phyloP scores from a whole-genome alignment of 768 basidiomycete genomes.

The Strobilomyces echinocephalus region DNA sequence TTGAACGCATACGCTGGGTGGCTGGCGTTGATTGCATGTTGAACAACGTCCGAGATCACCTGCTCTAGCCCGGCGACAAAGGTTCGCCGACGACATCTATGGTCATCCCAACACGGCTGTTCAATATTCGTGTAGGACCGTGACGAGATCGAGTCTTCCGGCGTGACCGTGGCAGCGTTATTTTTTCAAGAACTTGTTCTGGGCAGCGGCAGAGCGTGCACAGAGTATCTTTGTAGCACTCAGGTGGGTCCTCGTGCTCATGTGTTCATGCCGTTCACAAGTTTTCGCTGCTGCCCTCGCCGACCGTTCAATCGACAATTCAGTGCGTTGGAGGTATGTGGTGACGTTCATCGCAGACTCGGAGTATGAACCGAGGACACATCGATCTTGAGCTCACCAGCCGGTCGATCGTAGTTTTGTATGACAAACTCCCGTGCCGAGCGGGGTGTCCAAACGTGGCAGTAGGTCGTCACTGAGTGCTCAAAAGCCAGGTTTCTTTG shows the following conservation, averaged over 20 bases:
- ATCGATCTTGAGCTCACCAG: too few species aligned
- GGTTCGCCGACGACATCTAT: too few species aligned
- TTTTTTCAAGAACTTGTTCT: constrained; percentile 61
- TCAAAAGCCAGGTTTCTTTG: too few species aligned
- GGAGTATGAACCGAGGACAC: too few species aligned
- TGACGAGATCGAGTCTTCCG: constrained; percentile 45
- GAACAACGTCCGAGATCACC: constrained; percentile 54
- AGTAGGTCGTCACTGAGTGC: too few species aligned
- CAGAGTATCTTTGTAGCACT: constrained; percentile 53
- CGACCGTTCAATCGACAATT: neutral
- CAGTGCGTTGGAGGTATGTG: constrained; percentile 35
- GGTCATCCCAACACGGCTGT: too few species aligned
- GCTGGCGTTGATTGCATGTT: constrained; percentile 54
- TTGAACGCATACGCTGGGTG: constrained; percentile 48
- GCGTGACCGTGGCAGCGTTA: constrained; percentile 54
- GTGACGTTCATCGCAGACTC: too few species aligned
- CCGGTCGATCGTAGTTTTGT: too few species aligned
- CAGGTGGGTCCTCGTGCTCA: too few species aligned
- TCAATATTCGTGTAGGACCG: constrained; percentile 23
- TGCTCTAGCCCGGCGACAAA: constrained; percentile 42
- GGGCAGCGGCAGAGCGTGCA: constrained; percentile 46
- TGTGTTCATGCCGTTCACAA: too few species aligned
- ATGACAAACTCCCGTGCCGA: too few species aligned
- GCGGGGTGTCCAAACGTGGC: too few species aligned
- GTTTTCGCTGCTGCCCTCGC: neutral